Conservation (phyloP, 371 early-diverging fungal species). For the Zopfochytrium polystomum region DNA sequence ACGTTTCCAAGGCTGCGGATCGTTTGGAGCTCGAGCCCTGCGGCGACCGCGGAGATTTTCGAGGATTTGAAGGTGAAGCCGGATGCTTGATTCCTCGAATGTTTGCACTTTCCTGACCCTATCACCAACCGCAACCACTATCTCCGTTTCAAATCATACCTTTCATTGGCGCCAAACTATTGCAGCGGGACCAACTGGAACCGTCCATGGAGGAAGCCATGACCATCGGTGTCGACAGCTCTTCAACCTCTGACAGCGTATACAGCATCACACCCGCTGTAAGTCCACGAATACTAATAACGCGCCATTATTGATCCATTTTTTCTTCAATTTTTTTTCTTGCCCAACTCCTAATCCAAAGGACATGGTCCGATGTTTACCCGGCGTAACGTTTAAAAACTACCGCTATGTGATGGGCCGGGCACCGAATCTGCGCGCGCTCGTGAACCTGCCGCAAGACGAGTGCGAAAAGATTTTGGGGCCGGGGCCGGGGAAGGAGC, state of each 20-base stretch:
- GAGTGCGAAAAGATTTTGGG: constrained; percentile 57
- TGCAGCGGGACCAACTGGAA: constrained; percentile 67
- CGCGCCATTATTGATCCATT: too few species aligned
- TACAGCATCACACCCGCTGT: constrained; percentile 68
- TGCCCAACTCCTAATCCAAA: too few species aligned
- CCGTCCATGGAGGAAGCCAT: constrained; percentile 70
- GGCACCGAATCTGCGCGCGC: constrained; percentile 60
- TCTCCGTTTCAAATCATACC: neutral
- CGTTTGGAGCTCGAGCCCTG: constrained; percentile 87
- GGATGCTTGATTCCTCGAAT: neutral
- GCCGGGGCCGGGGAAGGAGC: constrained; percentile 46
- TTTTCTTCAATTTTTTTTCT: too few species aligned
- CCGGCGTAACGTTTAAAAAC: constrained; percentile 77
- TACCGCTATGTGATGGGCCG: constrained; percentile 68
- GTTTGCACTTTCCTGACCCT: too few species aligned
- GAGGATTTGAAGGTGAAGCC: constrained; percentile 75
- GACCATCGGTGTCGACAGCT: constrained; percentile 68
- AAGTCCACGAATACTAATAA: too few species aligned
- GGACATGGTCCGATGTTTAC: constrained; percentile 78
- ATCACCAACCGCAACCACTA: neutral
- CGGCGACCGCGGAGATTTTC: constrained; percentile 84
- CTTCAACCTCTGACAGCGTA: constrained; percentile 59
- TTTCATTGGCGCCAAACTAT: constrained; percentile 1
- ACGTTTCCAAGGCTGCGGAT: constrained; percentile 82
- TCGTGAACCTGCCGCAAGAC: constrained; percentile 50